phyloP scores from a whole-genome alignment of 208 protist genomes.

The Entamoeba moshkovskii region DNA sequence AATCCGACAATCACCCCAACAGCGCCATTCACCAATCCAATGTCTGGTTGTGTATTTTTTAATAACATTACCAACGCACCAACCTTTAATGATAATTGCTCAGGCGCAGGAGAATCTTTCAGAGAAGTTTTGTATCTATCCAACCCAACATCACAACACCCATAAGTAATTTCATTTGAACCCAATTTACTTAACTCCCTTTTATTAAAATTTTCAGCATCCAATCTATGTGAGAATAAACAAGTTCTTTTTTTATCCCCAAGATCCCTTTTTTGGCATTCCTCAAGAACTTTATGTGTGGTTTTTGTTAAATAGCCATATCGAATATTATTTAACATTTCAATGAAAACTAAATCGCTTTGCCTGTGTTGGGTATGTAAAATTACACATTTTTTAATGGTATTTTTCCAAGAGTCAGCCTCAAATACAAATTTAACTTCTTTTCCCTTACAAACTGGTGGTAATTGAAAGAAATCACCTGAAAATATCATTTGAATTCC shows the following conservation, averaged over 20 bases:
- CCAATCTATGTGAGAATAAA: slow-evolving; percentile 16
- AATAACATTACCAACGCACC: slow-evolving; percentile 48
- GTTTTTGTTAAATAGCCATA: neutral
- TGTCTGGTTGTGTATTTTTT: slow-evolving; percentile 35
- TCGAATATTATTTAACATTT: slow-evolving; percentile 26
- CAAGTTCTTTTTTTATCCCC: slow-evolving; percentile 4
- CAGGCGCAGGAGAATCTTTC: neutral
- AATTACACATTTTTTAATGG: slow-evolving; percentile 20
- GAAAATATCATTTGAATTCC: slow-evolving; percentile 45
- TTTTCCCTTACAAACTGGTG: slow-evolving; percentile 27
- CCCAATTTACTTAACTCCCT: neutral
- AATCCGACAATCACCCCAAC: slow-evolving; percentile 33
- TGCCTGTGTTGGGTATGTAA: slow-evolving; percentile 6
- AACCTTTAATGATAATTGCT: slow-evolving; percentile 32
- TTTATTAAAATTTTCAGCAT: slow-evolving; percentile 27
- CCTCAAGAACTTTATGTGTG: neutral
- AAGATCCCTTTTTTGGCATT: neutral
- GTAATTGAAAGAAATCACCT: slow-evolving; percentile 53
- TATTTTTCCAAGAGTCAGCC: slow-evolving; percentile 6
- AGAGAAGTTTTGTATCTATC: neutral
- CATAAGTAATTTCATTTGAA: neutral
- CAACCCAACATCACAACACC: neutral
- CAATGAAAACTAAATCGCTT: slow-evolving; percentile 25
- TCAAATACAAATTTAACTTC: slow-evolving; percentile 26
- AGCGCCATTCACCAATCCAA: slow-evolving; percentile 40